These are phyloP conservation scores for Leersia perrieri DNA, from an alignment of 176 grass and related monocot species.

Conservation along the genomic window DNA sequence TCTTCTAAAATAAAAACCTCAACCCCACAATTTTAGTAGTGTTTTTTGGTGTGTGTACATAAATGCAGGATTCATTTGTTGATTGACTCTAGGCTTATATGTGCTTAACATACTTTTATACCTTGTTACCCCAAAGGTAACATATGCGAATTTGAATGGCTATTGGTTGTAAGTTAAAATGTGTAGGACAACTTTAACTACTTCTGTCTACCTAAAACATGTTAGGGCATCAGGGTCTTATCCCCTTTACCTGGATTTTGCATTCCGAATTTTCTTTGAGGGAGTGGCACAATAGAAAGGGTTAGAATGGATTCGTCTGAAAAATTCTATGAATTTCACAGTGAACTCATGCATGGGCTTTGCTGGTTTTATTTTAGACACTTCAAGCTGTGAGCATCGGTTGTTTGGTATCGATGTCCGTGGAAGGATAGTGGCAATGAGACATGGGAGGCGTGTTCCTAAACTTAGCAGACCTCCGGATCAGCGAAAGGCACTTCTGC, in stretches of 20 bases:
- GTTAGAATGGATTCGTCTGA: background rate
- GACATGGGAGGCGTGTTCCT: constrained; percentile 72
- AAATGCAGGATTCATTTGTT: no score
- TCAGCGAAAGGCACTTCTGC: constrained; percentile 76
- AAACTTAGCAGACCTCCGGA: constrained; percentile 80
- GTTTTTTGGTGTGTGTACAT: background rate
- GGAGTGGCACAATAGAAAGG: background rate
- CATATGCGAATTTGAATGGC: background rate
- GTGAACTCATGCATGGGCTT: background rate
- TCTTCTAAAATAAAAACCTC: no score
- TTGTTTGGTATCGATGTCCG: constrained; percentile 48
- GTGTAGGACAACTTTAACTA: background rate
- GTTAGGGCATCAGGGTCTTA: background rate
- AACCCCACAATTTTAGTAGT: background rate
- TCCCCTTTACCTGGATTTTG: background rate
- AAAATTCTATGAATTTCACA: background rate
- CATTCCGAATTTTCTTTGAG: background rate
- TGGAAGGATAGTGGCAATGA: constrained; percentile 82
- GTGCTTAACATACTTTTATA: background rate
- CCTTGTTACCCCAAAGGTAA: background rate
- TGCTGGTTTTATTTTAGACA: constrained; percentile 34
- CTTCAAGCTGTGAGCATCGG: constrained; percentile 44
- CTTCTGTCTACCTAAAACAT: background rate
- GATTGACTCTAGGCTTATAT: background rate
- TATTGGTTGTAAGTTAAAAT: background rate